phyloP scores from a whole-genome alignment of 2,329 filamentous ascomycete species.

The Colletotrichum chlorophyti region DNA sequence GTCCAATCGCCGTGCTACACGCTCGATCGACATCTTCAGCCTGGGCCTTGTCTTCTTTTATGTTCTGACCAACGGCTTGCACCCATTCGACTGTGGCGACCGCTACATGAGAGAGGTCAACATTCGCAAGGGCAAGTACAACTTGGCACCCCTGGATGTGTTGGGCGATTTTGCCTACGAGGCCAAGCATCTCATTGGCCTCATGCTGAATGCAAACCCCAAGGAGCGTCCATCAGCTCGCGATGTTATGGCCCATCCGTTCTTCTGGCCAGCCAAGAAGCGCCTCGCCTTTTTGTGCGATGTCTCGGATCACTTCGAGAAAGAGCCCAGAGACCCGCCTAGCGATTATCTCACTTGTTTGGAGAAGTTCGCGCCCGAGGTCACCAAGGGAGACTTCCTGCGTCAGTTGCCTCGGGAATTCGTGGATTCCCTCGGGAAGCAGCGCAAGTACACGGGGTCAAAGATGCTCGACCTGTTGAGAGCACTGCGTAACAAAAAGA shows the following conservation, averaged over 20 bases:
- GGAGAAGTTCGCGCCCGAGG: conserved; percentile 57
- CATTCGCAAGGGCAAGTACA: conserved; percentile 88
- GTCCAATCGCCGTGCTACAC: conserved; percentile 81
- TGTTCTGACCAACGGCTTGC: conserved; percentile 89
- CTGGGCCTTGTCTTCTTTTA: conserved; percentile 98
- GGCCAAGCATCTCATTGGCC: conserved; percentile 83
- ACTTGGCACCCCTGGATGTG: conserved; percentile 72
- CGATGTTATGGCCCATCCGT: conserved; percentile 89
- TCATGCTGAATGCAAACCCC: conserved; percentile 71
- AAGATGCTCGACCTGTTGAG: conserved; percentile 85
- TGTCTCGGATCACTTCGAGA: conserved; percentile 95
- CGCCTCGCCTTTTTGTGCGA: conserved; percentile 93
- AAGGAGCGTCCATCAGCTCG: conserved; percentile 72
- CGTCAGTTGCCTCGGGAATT: conserved; percentile 79
- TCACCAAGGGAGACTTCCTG: conserved; percentile 78
- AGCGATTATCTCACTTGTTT: conserved; percentile 69
- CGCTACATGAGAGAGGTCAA: conserved; percentile 97
- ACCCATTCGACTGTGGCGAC: conserved; percentile 94
- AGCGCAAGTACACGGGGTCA: conserved; percentile 90
- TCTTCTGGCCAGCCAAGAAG: conserved; percentile 94
- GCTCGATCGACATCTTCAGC: conserved; percentile 97
- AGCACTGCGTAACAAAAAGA: conserved; percentile 92
- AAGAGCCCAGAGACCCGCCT: conserved; percentile 84
- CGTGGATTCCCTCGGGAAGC: conserved; percentile 88
- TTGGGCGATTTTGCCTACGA: conserved; percentile 87